phyloP scores from a whole-genome alignment of 345 rosid species.

The Reutealis trisperma region DNA sequence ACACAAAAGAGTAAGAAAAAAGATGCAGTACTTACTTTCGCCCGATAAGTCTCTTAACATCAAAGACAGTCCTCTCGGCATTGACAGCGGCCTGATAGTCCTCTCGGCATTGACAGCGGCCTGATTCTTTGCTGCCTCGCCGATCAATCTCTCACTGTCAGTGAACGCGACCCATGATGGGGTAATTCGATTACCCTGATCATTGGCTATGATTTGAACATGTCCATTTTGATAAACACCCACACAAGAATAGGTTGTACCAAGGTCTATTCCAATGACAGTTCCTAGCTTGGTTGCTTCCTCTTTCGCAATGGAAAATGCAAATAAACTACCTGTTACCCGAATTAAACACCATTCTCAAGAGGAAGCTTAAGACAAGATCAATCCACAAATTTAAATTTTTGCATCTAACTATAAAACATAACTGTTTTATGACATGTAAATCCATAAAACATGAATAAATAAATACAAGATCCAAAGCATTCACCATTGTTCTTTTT shows the following conservation, averaged over 20 bases:
- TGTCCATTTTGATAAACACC: slow-evolving; percentile 27
- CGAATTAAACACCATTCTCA: too few relatives aligned
- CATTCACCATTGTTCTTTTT: too few relatives aligned
- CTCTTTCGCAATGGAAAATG: slow-evolving; percentile 23
- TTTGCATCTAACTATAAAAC: too few relatives aligned
- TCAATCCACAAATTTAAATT: too few relatives aligned
- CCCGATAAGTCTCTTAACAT: slow-evolving; percentile 35
- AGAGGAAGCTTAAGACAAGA: too few relatives aligned
- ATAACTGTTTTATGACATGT: too few relatives aligned
- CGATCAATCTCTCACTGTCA: slow-evolving; percentile 25
- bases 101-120: slow-evolving; percentile 25
- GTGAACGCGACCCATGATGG: slow-evolving; percentile 38
- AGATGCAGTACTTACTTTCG: slow-evolving; percentile 18
- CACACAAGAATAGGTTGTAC: slow-evolving; percentile 30
- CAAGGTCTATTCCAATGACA: slow-evolving; percentile 23
- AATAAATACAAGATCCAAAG: too few relatives aligned
- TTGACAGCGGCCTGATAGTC: slow-evolving; percentile 30
- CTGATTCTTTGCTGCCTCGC: slow-evolving; percentile 34
- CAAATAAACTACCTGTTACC: slow-evolving; percentile 15
- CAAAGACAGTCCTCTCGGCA: slow-evolving; percentile 31
- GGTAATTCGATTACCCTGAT: slow-evolving; percentile 34
- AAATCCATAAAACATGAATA: too few relatives aligned
- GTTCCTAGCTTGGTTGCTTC: slow-evolving; percentile 23
- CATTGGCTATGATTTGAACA: slow-evolving; percentile 34
- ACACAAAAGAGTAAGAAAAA: neutral